Conservation (phyloP, 495 filamentous ascomycete species). For the Aspergillus hancockii region DNA sequence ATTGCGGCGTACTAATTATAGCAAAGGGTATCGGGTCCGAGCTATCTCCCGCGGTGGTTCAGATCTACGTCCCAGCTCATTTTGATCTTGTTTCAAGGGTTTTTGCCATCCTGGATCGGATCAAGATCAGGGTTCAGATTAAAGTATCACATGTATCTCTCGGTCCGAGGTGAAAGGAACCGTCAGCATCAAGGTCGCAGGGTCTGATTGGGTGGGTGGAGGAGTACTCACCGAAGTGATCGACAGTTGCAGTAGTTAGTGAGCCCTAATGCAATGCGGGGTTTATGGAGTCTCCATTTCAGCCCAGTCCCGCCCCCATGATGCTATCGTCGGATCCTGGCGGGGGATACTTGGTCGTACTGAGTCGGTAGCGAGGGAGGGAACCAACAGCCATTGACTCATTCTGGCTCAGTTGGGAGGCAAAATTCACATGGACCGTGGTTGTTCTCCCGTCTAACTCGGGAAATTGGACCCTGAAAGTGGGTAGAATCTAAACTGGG, state of each 20-base stretch:
- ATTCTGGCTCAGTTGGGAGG: not conserved
- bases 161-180: conserved; percentile 7
- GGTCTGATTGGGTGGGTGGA: not conserved
- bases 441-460: not conserved
- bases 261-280: conserved; percentile 9
- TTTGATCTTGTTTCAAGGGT: not conserved
- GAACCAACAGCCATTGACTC: not conserved
- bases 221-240: not conserved
- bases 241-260: conserved; percentile 4
- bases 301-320: not conserved
- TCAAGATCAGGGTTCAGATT: not conserved
- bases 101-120: not conserved
- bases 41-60: not conserved
- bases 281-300: not conserved
- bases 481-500: too few species aligned
- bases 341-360: not conserved
- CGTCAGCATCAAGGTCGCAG: too few species aligned
- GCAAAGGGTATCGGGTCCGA: not conserved
- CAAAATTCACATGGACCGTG: not conserved
- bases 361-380: not conserved
- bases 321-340: not conserved
- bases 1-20: not conserved
- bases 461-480: not conserved
- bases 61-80: not conserved
- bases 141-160: conserved; percentile 8